Base-by-base conservation (phyloP, 495 filamentous ascomycete genomes). In the Penicillium malachiteum region DNA sequence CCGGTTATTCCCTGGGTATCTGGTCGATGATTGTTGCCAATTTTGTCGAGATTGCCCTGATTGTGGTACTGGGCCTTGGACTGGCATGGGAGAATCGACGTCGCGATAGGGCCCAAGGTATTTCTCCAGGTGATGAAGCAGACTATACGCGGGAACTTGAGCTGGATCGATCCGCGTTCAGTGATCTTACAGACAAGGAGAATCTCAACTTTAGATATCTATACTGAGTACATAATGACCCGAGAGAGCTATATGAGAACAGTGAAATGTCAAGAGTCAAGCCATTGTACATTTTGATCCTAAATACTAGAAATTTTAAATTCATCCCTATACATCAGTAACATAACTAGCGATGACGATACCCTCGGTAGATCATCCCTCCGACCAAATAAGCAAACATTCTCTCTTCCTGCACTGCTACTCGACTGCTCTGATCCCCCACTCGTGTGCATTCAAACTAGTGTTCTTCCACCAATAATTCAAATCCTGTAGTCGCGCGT, bases 121-220 rank as follows among this genome's bases (percentile, higher is more conserved):
- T 66, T 31, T 47, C 60, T 17, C 61, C 67, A 39, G 58, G 62
- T 39, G 64, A 54, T 13, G 63, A 68, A 26, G 63, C 63, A 13
- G 67, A 66, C 11, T 47, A 62, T 21, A 34, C 31, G 44, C 46
- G 61, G 54, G 10, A 64, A 8, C 51, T 72, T 40, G 72, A 75
- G 52, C 58, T 78, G 12, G 72, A 81, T 61, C 67, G 62, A n/a
- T 79, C 78, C 30, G 79, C 78, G 12, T 83, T 82, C 54, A 71
- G 65, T 35, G 78, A 82, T 56, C 58, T 82, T 73, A 84, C 80
- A 1, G 81, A 82, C 59, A 69, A 67, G 57, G 74, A 82, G 67
- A 82, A 81, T 37, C 60, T 70, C 35, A 75, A 81, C 40, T 78
- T 67, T 37, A 45, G 58, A 12, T 69, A 67, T 52, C 18, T 68